Base-by-base conservation (phyloP, 2,329 filamentous ascomycete species). In the Coniella lustricola region DNA sequence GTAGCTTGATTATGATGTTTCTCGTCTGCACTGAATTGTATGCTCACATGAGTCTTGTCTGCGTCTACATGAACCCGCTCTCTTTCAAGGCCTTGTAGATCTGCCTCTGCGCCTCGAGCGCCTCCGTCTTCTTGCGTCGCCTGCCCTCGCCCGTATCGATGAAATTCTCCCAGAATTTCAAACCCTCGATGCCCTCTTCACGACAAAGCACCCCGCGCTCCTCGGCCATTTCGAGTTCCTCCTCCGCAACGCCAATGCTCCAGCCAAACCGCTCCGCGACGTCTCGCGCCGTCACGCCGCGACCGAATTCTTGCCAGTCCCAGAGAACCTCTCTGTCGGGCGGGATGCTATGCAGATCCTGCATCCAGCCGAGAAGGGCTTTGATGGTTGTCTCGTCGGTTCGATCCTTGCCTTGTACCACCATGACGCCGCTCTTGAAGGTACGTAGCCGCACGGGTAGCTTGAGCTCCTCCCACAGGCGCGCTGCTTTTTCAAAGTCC, bases 181-280 rank as follows among this genome's bases (percentile, higher is more conserved):
- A 72, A 0, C 93, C 93, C 64, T 96, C 90, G 13, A 97, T 80
- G 4, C 89, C 85, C 59, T 95, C 90, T 64, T 98, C 93, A 41
- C 93, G 83, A 64, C 91, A 97, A 17, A 98, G 64, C 3, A 82
- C 81, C 0, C 93, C 93, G 48, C 79, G 81, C 64, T 97, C 91
- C 65, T 98, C 93, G 0, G 90, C 90, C 91, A 98, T 96, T 63
- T 96, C 87, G 12, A 98, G 74, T 68, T 98, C 93, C 64, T 97
- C 93, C 51, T 85, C 87, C 1, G 93, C 93, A 18, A 98, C 91
- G 8, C 93, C 93, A 7, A 98, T 85, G 63, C 93, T 97, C 93
- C 93, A 98, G 5, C 90, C 88, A 66, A 98, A 98, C 43, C 81
- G 75, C 64, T 94, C 87, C 0, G 93, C 93, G 0, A 82, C 81